Evolutionary conservation across 257 asterid species (phyloP).

Genomic region (Perilla frutescens): DNA sequence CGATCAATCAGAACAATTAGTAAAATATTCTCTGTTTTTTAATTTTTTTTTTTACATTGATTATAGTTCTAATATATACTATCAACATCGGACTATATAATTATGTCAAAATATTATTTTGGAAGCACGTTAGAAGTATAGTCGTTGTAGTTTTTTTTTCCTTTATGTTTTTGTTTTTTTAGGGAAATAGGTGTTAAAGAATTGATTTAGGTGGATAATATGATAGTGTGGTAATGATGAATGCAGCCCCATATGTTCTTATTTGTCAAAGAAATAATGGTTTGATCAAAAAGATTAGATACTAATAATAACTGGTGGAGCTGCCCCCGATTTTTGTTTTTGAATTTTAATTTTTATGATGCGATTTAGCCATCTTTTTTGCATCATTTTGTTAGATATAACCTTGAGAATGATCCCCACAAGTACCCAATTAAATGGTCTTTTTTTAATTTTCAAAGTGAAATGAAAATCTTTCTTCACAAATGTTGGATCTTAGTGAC

Average conservation of each 20-base stretch:
- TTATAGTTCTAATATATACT: too few species aligned
- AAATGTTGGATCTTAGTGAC: too few species aligned
- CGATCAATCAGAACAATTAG: background rate
- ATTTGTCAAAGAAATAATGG: conserved; percentile 17
- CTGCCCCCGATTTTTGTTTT: conserved; percentile 19
- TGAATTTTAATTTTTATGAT: background rate
- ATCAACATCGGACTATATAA: too few species aligned
- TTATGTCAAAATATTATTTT: too few species aligned
- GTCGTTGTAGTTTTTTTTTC: too few species aligned
- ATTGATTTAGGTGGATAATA: conserved; percentile 24
- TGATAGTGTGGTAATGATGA: conserved; percentile 35
- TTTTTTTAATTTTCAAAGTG: too few species aligned
- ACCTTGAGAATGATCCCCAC: too few species aligned
- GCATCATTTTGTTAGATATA: background rate
- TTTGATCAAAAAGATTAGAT: background rate
- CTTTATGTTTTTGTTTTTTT: too few species aligned
- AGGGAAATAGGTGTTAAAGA: background rate
- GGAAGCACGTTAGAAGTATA: too few species aligned
- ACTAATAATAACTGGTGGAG: conserved; percentile 18
- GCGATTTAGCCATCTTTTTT: background rate
- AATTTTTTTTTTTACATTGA: too few species aligned
- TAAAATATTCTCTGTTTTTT: background rate
- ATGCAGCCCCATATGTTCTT: conserved; percentile 7
- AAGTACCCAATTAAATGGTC: too few species aligned
- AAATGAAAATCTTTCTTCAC: too few species aligned